Percentiles rank a stretch among this genome's conserved stretches.
phyloP scores from a whole-genome alignment of 1,284 basidiomycete species.

The Apiotrichum montevideense region DNA sequence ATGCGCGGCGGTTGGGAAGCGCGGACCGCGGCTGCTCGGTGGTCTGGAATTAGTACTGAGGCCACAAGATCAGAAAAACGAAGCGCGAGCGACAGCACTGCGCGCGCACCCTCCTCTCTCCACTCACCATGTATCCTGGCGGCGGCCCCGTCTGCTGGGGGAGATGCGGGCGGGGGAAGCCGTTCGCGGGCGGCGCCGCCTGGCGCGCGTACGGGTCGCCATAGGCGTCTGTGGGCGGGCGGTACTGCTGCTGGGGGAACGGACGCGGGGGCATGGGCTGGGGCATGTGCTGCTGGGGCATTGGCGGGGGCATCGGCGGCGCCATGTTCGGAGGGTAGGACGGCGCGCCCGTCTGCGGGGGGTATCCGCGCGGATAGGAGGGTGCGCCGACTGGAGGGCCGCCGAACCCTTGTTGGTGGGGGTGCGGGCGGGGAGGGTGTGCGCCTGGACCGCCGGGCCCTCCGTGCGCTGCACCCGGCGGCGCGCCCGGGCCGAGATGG shows the following conservation, averaged over 20 bases:
- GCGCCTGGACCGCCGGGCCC: neutral
- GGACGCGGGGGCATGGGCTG: slow-evolving; percentile 3
- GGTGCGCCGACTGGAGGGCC: neutral
- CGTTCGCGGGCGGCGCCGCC: neutral
- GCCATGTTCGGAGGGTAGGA: neutral
- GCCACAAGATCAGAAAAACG: too few relatives aligned
- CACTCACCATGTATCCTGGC: too few relatives aligned
- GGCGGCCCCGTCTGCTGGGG: neutral
- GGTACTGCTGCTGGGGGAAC: slow-evolving; percentile 5
- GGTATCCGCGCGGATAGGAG: neutral
- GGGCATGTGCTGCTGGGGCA: neutral
- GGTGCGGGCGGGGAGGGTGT: neutral
- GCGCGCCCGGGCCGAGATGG: slow-evolving; percentile 28
- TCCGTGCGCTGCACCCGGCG: neutral
- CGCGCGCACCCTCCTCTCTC: too few relatives aligned
- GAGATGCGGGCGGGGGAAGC: neutral
- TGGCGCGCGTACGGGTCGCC: too few relatives aligned
- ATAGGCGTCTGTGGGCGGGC: neutral
- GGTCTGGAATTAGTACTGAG: neutral
- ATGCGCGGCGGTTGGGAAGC: slow-evolving; percentile 1
- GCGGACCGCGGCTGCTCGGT: neutral
- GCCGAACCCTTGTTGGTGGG: too few relatives aligned
- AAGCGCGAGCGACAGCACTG: too few relatives aligned
- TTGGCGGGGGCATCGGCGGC: neutral
- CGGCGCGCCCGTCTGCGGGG: neutral